These are phyloP conservation scores for Scedosporium minutisporum DNA, from an alignment of 2,329 filamentous ascomycete genomes.

Conservation along the genomic window DNA sequence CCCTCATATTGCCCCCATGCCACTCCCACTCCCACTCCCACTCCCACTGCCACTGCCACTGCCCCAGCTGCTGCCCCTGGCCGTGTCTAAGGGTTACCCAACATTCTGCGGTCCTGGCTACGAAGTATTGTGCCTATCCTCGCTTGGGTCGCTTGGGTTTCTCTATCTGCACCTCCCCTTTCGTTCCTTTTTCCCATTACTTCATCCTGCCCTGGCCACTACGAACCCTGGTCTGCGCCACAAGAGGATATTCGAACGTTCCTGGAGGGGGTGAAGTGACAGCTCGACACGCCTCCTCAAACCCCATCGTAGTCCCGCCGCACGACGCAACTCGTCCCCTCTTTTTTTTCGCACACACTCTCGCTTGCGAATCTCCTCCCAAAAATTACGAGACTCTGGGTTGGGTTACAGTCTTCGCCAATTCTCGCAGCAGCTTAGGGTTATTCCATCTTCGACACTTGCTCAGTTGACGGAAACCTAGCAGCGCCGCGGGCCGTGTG, in stretches of 20 bases:
- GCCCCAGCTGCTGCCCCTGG: neutral
- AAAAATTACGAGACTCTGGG: neutral
- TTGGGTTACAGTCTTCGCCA: neutral
- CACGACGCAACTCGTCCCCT: constrained; percentile 3
- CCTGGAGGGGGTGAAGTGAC: neutral
- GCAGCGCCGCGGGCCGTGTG: neutral
- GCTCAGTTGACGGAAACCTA: neutral
- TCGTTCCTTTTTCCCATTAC: neutral
- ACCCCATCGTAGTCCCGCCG: neutral
- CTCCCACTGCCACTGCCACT: neutral
- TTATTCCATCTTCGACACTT: neutral
- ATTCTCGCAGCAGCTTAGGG: neutral
- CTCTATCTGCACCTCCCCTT: neutral
- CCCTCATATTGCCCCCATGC: constrained; percentile 10
- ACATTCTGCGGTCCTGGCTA: neutral
- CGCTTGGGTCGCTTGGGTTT: neutral
- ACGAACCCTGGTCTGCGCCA: constrained; percentile 6
- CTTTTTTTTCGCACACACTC: constrained; percentile 1
- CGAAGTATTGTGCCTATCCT: neutral
- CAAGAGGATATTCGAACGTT: neutral
- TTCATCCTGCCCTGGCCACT: neutral
- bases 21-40: constrained; percentile 2
- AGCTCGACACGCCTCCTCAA: neutral
- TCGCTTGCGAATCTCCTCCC: neutral
- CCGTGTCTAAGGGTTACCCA: neutral